A percentile compares a stretch with the other conserved stretches of the same genome.
Conservation (phyloP, 2,329 filamentous ascomycete genomes). For the Clonostachys byssicola region DNA sequence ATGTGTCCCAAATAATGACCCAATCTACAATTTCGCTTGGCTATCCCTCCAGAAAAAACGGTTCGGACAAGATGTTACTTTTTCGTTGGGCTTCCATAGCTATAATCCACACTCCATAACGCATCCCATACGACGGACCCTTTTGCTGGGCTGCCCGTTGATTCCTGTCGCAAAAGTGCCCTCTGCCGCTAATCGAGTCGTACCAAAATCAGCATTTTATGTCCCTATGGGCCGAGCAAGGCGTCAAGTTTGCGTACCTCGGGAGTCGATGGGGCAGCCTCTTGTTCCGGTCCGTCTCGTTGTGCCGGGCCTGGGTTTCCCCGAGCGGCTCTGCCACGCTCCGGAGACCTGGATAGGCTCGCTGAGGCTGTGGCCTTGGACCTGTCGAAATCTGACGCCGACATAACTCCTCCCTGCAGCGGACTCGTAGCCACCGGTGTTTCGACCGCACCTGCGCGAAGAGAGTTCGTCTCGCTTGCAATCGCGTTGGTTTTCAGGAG, state of each 20-base stretch:
- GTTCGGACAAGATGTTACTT: slow-evolving; percentile 9
- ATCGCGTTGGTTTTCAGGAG: slow-evolving; percentile 45
- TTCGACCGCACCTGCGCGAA: slow-evolving; percentile 43
- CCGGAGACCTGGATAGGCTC: no score
- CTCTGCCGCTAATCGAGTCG: slow-evolving; percentile 14
- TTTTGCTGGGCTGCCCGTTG: slow-evolving; percentile 33
- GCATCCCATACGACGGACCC: slow-evolving; percentile 55
- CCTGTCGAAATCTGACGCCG: not conserved
- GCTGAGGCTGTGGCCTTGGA: no score
- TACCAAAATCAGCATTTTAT: slow-evolving; percentile 15
- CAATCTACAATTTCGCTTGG: no score
- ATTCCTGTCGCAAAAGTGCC: slow-evolving; percentile 30
- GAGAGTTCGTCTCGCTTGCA: slow-evolving; percentile 55
- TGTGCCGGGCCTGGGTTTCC: slow-evolving; percentile 9
- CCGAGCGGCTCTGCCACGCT: not conserved
- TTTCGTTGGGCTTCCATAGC: slow-evolving; percentile 37
- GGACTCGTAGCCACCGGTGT: slow-evolving; percentile 34
- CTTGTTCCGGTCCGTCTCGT: slow-evolving; percentile 18
- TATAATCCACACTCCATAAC: slow-evolving; percentile 45
- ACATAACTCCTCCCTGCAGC: slow-evolving; percentile 21
- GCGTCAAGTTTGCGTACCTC: slow-evolving; percentile 54
- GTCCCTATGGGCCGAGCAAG: slow-evolving; percentile 40
- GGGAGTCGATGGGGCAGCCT: slow-evolving; percentile 16
- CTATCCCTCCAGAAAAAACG: not conserved
- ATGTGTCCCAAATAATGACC: no score